phyloP scores from a whole-genome alignment of 2,329 filamentous ascomycete species.

The Aphanocladium album region DNA sequence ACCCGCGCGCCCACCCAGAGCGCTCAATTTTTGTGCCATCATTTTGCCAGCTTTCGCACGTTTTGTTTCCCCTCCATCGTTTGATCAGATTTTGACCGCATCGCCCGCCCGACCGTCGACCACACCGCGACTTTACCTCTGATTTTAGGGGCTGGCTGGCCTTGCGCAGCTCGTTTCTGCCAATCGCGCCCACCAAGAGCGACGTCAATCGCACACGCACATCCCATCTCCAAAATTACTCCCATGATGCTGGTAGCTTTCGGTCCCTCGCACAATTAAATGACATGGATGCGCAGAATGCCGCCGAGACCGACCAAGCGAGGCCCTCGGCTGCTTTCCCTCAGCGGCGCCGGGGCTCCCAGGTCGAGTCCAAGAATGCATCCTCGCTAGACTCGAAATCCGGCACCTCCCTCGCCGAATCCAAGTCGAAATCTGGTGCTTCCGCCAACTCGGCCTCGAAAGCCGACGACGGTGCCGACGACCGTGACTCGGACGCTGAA shows the following conservation, averaged over 20 bases:
- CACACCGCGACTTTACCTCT: background rate
- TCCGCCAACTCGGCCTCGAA: slow-evolving; percentile 28
- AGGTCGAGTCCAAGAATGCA: slow-evolving; percentile 9
- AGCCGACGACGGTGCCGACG: slow-evolving; percentile 37
- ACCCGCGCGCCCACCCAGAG: background rate
- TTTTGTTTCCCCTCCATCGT: background rate
- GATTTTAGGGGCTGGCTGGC: slow-evolving; percentile 11
- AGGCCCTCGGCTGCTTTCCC: slow-evolving; percentile 52
- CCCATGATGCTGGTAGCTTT: slow-evolving; percentile 56
- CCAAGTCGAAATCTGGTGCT: slow-evolving; percentile 21
- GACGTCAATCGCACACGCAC: slow-evolving; percentile 13
- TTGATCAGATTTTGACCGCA: background rate
- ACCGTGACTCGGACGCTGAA: slow-evolving; percentile 66
- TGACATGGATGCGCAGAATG: slow-evolving; percentile 67
- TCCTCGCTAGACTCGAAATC: slow-evolving; percentile 9
- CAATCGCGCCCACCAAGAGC: background rate
- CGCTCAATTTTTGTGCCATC: background rate
- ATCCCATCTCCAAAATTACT: slow-evolving; percentile 15
- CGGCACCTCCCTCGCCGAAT: slow-evolving; percentile 9
- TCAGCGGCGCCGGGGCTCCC: slow-evolving; percentile 26
- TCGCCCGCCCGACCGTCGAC: background rate
- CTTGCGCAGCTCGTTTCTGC: background rate
- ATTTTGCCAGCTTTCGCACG: background rate
- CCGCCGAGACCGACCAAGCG: slow-evolving; percentile 56
- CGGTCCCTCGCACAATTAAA: slow-evolving; percentile 49